Conservation (phyloP, 108 stramenopile species). For the Cylindrotheca closterium region DNA sequence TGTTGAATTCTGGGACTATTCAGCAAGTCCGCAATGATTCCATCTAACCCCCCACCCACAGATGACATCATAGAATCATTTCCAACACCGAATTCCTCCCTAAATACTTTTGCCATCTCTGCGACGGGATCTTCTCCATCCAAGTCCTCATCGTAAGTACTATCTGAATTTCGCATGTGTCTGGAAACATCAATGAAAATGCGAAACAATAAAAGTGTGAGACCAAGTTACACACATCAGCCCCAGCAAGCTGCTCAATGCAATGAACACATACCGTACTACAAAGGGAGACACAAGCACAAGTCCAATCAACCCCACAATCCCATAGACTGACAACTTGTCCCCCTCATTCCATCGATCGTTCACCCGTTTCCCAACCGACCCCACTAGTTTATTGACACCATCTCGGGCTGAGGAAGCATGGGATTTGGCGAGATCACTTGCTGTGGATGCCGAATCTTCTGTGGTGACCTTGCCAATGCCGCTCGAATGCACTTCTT, state of each 20-base stretch:
- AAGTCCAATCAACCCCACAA: conserved; percentile 19
- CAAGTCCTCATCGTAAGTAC: conserved; percentile 15
- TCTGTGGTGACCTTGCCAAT: no score
- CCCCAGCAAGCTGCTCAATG: background rate
- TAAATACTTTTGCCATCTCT: conserved; percentile 33
- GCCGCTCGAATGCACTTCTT: no score
- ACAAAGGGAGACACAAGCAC: conserved; percentile 26
- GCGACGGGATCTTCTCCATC: conserved; percentile 47
- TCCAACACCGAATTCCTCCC: conserved; percentile 4
- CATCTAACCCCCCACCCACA: conserved; percentile 25
- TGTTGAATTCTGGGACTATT: conserved; percentile 42
- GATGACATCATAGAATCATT: background rate
- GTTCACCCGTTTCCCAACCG: conserved; percentile 17
- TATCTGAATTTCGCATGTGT: conserved; percentile 35
- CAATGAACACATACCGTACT: conserved; percentile 14
- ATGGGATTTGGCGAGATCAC: no score
- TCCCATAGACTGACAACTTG: conserved; percentile 27
- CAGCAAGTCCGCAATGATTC: conserved; percentile 37
- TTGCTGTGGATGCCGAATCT: no score
- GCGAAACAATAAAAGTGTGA: conserved; percentile 3
- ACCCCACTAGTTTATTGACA: conserved; percentile 16
- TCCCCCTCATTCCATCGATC: conserved; percentile 22
- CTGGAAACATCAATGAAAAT: conserved; percentile 1
- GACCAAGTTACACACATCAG: background rate
- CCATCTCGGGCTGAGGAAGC: no score